Evolutionary conservation across 805 yeast genomes (phyloP).

Genomic region (Brettanomyces custersianus): DNA sequence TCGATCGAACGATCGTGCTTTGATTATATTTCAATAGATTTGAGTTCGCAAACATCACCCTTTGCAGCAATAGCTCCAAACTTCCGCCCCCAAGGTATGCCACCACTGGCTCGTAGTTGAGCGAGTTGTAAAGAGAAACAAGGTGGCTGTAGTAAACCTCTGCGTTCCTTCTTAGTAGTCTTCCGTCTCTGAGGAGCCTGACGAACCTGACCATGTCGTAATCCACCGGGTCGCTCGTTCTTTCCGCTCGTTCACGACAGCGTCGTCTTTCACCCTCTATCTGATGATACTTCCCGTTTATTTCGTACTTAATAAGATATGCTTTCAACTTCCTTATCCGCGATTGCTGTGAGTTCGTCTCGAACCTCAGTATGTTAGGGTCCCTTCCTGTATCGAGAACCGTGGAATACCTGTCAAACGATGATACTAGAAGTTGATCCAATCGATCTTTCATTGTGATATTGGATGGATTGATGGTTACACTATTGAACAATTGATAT

Average conservation of each 20-base stretch:
- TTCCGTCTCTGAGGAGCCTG: background rate
- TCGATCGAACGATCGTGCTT: background rate
- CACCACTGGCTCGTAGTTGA: background rate
- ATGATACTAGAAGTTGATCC: background rate
- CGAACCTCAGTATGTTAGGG: background rate
- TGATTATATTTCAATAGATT: background rate
- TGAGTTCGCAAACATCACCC: background rate
- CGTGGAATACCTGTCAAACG: background rate
- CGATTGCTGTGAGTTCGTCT: background rate
- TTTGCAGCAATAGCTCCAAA: constrained; percentile 1
- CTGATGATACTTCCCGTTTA: background rate
- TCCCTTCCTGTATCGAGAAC: background rate
- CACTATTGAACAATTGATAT: no score
- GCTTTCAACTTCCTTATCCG: background rate
- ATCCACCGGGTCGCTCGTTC: no score
- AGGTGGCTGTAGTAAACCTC: background rate
- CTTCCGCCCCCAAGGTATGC: background rate
- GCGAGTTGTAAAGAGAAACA: background rate
- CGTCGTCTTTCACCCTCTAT: background rate
- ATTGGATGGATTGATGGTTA: no score
- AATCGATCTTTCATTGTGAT: background rate
- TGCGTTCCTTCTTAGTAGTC: background rate
- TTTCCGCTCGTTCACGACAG: no score
- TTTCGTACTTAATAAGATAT: background rate
- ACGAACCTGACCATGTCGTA: background rate